Evolutionary conservation across 768 basidiomycete genomes (phyloP), one percentile per base, ranked within the genome.

Genomic region (Pulveroboletus sp.): DNA sequence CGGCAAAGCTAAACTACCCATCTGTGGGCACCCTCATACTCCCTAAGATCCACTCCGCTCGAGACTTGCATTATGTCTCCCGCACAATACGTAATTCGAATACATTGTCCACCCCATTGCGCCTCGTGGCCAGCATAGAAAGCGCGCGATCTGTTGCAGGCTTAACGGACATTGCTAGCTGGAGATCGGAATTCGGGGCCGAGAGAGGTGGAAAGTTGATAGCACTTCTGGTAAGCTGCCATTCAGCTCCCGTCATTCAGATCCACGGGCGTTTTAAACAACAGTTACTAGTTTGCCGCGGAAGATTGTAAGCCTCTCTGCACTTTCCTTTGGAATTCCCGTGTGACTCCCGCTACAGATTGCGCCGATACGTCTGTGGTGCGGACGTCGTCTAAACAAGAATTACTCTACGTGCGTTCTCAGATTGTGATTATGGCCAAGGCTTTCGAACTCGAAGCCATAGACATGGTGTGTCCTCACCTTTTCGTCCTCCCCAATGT

Each of bases 311-410:
- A 55, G 78, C 62, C 21, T 38, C 9, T 4, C 38, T 51, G 13
- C 35, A 21, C 28, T 56, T 50, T 40, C 11, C 42, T 15, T 49
- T 35, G 17, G 14, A 39, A 39, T 38, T 26, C 6, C 15, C 1
- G 40, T 10, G 41, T 51, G 39, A 56, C 55, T 30, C 32, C 33
- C 32, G 32, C n/a, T 33, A 2, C 50, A 95, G 92, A 91, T 66
- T 96, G 94, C 59, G 93, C 93, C 1, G 88, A 93, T 62, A 87
- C 92, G 3, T 82, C 81, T 6, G 84, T 96, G 46, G 77, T 86
- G 31, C 82, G 94, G 26, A 85, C 93, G 6, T 57, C 73, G 6
- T 83, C 86, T 8, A 80, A 89, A 27, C 73, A 72, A 37, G 94
- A 96, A 64, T 71, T 97, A 33, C 75, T 93, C 6, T 92, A 81